phyloP scores from a whole-genome alignment of 2,329 filamentous ascomycete genomes.

The Colletotrichum musae region DNA sequence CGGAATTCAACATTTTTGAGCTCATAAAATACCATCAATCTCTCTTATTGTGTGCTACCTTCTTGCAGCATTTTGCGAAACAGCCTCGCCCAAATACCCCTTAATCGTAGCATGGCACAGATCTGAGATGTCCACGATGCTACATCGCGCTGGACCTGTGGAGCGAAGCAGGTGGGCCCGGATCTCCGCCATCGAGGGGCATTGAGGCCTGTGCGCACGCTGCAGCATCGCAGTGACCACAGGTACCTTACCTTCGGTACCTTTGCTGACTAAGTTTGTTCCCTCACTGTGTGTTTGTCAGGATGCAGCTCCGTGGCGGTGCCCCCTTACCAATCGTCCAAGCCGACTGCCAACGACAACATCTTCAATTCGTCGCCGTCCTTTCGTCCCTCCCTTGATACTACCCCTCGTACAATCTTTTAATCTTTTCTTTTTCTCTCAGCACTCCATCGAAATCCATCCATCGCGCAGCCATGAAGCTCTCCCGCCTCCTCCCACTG shows the following conservation, averaged over 20 bases:
- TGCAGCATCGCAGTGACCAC: too few relatives aligned
- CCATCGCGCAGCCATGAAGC: conserved; percentile 62
- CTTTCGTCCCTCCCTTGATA: conserved; percentile 22
- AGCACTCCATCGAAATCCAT: not conserved
- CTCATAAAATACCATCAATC: too few relatives aligned
- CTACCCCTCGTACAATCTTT: not conserved
- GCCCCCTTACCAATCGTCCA: conserved; percentile 34
- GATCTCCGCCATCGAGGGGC: conserved; percentile 5
- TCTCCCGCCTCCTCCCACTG: conserved; percentile 59
- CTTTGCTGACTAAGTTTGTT: conserved; percentile 30
- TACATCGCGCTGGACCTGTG: conserved; percentile 1
- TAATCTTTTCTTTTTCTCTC: not conserved
- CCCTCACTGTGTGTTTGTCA: conserved; percentile 17
- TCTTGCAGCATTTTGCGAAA: not conserved
- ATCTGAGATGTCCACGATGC: not conserved
- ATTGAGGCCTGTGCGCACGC: conserved; percentile 21
- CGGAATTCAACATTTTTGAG: too few relatives aligned
- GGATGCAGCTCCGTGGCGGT: conserved; percentile 34
- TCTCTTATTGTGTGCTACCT: too few relatives aligned
- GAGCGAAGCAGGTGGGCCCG: conserved; percentile 1
- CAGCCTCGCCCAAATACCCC: not conserved
- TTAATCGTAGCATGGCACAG: not conserved
- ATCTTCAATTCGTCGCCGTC: conserved; percentile 7
- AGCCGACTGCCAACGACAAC: not conserved
- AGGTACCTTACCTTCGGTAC: too few relatives aligned